Base-by-base conservation (phyloP, 371 early-diverging fungal species). In the Ordospora colligata region DNA sequence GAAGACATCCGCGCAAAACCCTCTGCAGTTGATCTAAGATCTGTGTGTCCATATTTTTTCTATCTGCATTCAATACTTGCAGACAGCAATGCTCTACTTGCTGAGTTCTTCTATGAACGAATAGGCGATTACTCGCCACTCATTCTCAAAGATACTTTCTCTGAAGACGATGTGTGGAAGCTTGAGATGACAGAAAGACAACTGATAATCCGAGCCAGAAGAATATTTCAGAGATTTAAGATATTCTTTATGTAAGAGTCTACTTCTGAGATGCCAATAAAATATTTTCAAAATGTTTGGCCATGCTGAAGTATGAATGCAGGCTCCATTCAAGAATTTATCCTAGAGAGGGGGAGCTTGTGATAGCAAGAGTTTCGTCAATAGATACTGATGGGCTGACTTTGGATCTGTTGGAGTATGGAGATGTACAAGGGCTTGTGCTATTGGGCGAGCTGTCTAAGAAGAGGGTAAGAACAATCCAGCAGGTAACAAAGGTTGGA, bases 331-430 rank as follows among this genome's bases (percentile, higher is more conserved):
- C 92, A 84, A 89, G 90, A 80, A 88, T 88, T 80, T 96, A 89
- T 87, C 98, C 98, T 49, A 91, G 93, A 85, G 92, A 92, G 67
- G 96, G 96, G 73, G 93, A 95, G 77, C 88, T 95, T 68, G 97
- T 97, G 73, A 93, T 97, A 90, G 97, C 93, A 77, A 95, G 91
- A 82, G 94, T 95, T 72, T 89, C 90, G 68, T 91, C 93, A 82
- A 93, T 97, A 83, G 92, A 92, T 53, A 95, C 95, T 79, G 91
- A 95, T 88, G 97, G 97, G 50, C 95, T 96, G 64, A 82, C 94
- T 83, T 93, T 96, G 49, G 89, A 91, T 80, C 88, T 97, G 71
- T 88, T 92, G 47, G 89, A 88, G 79, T 89, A 95, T 83, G 90
- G 90, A 78, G 89, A 91, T 82, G 90, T 91, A 78, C 92, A 92